Conservation (phyloP, 2,329 filamentous ascomycete genomes). For the Colletotrichum eremochloae region DNA sequence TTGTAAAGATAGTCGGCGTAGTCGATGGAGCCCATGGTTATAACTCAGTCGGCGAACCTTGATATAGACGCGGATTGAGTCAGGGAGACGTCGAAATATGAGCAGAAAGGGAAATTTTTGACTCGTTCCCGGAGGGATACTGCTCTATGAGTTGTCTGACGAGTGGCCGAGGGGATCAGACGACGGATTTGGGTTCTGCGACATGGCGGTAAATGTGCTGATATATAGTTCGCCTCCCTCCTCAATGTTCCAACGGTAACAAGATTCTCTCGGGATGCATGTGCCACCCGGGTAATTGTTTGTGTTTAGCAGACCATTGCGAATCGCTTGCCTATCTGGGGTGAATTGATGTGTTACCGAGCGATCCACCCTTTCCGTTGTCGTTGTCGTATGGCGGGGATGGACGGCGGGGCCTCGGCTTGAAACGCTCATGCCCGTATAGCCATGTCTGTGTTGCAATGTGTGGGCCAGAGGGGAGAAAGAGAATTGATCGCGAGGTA, state of each 20-base stretch:
- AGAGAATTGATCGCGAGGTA: too few relatives aligned
- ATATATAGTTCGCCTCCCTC: not conserved
- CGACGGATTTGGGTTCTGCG: not conserved
- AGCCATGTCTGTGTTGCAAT: conserved; percentile 9
- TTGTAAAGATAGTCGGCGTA: conserved; percentile 5
- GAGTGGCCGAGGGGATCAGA: conserved; percentile 13
- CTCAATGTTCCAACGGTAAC: not conserved
- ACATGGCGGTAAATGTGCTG: conserved; percentile 2
- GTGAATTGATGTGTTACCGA: not conserved
- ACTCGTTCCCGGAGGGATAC: not conserved
- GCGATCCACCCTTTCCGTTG: not conserved
- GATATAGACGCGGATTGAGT: not conserved
- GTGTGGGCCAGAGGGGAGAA: not conserved
- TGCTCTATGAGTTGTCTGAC: conserved; percentile 6
- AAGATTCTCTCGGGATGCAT: too few relatives aligned
- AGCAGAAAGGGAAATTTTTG: not conserved
- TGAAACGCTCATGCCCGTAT: conserved; percentile 2
- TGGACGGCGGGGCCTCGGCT: not conserved
- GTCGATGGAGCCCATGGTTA: conserved; percentile 22
- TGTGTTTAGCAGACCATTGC: too few relatives aligned
- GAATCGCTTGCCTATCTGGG: too few relatives aligned
- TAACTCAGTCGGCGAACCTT: conserved; percentile 20
- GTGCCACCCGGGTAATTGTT: not conserved
- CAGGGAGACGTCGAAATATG: not conserved
- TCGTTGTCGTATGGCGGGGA: not conserved